Base-by-base conservation (phyloP, 202 grass and related monocot genomes). In the Setaria viridis region DNA sequence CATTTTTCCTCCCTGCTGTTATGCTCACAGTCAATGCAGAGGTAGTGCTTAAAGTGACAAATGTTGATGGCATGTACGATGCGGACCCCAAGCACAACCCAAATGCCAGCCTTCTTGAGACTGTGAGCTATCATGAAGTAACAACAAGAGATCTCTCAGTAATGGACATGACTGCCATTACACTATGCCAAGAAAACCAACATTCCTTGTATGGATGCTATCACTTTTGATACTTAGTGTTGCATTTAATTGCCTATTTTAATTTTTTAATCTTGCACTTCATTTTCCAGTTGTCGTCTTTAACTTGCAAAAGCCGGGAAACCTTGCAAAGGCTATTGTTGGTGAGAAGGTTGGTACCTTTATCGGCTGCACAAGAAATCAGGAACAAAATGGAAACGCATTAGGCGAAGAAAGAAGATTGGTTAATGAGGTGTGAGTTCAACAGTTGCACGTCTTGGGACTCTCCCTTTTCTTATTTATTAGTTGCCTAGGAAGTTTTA, bases 91-190 rank as follows among this genome's bases (percentile, higher is more conserved):
- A 84, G 77, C 48, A 14, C 11, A 94, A 98, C 67, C 91, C 91
- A 53, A 85, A 92, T 84, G 93, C 93, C 41, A 21, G 81, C 11
- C 86, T 98, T 75, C 90, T 98, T 54, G 96, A 98, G 20, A 89
- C 84, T 4, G 34, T 98, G 72, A 98, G 93, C 67, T 98, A 98
- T 41, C 88, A 94, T 32, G 96, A 98, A 56, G 91, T 98, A 72
- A 94, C 90, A 25, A 74, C 84, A 19, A 91, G 89, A 70, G 95
- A 98, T 57, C 88, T 98, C 19, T 98, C 93, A 11, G 93, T 98
- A 53, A 95, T 98, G 93, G 96, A 98, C 77, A 98, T 98, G 96
- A 98, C 96, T 73, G 96, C 96, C 50, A 88, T 98, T 58, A 98
- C 93, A 11, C 76, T 98, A 73, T 98, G 96, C 77, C 96, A 98